Evolutionary conservation across 129 eudicot genomes (phyloP).

Genomic region (Tanacetum coccineum): DNA sequence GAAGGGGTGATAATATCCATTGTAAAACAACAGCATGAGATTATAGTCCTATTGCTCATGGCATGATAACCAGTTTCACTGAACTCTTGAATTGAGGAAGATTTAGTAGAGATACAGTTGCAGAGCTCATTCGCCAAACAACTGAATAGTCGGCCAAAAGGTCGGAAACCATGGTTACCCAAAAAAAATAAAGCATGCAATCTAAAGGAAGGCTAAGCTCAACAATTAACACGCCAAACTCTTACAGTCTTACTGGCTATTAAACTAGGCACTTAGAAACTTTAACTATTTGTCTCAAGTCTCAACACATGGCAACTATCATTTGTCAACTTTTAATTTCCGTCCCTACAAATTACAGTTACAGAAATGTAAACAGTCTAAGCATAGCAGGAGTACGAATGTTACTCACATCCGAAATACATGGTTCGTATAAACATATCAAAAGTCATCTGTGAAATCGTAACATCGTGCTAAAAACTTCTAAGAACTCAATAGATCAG

Average conservation of each 20-base stretch:
- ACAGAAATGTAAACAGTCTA: no score
- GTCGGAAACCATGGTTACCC: no score
- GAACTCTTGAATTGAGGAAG: background rate
- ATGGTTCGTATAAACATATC: background rate
- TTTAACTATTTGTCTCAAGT: background rate
- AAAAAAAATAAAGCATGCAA: background rate
- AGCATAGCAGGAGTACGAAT: background rate
- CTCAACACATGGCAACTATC: background rate
- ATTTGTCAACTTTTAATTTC: background rate
- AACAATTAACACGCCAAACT: no score
- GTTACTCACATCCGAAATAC: slow-evolving; percentile 1
- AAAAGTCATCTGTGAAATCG: background rate
- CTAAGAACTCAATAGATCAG: background rate
- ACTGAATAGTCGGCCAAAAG: no score
- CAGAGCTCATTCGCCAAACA: background rate
- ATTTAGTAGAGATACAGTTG: background rate
- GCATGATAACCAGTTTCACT: no score
- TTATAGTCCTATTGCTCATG: background rate
- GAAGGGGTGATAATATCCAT: background rate
- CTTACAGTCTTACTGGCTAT: no score
- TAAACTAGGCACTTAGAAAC: background rate
- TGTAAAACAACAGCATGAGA: background rate
- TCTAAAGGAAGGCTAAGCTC: background rate
- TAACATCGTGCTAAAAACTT: background rate
- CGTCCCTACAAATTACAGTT: no score